Percentiles rank a stretch among this genome's conserved stretches.
Evolutionary conservation across 768 basidiomycete species (phyloP).

Genomic region (Leccinellum luteum): DNA sequence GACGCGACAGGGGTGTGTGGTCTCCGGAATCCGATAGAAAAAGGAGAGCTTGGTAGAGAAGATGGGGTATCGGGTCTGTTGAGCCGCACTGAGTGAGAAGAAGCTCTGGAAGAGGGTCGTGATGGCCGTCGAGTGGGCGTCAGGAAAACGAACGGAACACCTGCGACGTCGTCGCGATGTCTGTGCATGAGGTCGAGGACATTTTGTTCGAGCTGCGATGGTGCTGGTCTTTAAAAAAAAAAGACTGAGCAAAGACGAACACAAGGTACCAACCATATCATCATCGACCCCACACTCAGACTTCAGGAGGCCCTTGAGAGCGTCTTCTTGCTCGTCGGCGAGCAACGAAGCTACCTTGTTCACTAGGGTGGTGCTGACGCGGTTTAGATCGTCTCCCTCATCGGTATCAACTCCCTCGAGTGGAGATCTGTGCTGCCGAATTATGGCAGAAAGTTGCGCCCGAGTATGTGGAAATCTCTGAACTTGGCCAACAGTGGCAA

Average conservation of each 20-base stretch:
- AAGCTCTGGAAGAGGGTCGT: conserved; percentile 77
- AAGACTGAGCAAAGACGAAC: conserved; percentile 9
- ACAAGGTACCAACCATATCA: conserved; percentile 51
- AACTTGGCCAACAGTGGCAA: conserved; percentile 16
- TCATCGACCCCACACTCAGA: conserved; percentile 67
- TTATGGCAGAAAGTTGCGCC: conserved; percentile 73
- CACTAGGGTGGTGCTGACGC: conserved; percentile 63
- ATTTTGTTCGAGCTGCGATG: conserved; percentile 72
- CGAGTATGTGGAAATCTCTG: conserved; percentile 77
- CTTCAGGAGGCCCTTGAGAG: conserved; percentile 74
- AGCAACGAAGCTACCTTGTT: conserved; percentile 69
- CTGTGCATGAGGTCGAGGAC: conserved; percentile 96
- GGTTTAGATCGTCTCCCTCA: conserved; percentile 51
- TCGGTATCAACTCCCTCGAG: conserved; percentile 56
- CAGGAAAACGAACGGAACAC: conserved; percentile 79
- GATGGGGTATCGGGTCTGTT: conserved; percentile 74
- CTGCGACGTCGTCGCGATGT: conserved; percentile 81
- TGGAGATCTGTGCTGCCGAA: conserved; percentile 64
- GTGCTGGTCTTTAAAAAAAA: conserved; percentile 15
- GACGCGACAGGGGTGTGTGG: conserved; percentile 80
- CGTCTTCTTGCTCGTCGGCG: conserved; percentile 82
- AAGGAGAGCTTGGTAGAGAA: conserved; percentile 74
- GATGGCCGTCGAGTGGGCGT: conserved; percentile 80
- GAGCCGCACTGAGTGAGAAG: conserved; percentile 65
- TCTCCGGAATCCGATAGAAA: conserved; percentile 68